Base-by-base conservation (phyloP, 805 yeast genomes). In the Saturnispora ahearnii region DNA sequence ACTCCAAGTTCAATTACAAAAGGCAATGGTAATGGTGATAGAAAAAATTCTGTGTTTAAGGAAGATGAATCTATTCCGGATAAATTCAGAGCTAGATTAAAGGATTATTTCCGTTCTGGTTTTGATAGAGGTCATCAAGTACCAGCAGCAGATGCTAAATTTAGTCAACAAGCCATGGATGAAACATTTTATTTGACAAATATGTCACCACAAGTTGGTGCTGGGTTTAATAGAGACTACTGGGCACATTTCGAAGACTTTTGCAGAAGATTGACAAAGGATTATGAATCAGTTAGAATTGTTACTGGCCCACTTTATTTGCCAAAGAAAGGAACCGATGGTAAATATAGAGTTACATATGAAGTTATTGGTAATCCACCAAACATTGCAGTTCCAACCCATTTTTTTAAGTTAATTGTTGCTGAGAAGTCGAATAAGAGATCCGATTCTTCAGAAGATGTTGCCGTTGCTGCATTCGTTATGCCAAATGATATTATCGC, bases 281-380 rank as follows among this genome's bases (percentile, higher is more conserved):
- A 73, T 47, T 93, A 86, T 65, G 77, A 76, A 45, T 75, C 81
- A 44, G 96, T 93, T 11, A 73, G 97, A 55, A 74, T 93, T 34
- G 83, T 93, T 62, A 93, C 98, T 0, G 99, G 99, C 2, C 97
- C 99, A 1, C 70, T 93, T 48, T 93, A 82, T 63, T 73, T 93
- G 49, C 99, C 99, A 6, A 82, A 82, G 56, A 71, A 71, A 53
- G 81, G 80, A 2, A 60, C 64, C 2, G 96, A 90, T 62, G 96
- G 95, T 4, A 91, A 91, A 64, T 87, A 71, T 65, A 75, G 84
- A 55, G 96, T 93, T 18, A 70, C 76, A 2, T 93, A 91, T 66
- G 98, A 93, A 67, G 86, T 93, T 40, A 87, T 93, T 63, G 99
- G 99, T 2, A 86, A 88, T 59, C 99, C 99, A 10, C 98, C 99